phyloP scores from a whole-genome alignment of 2,329 filamentous ascomycete species.

The Chalaropsis ovoidea region DNA sequence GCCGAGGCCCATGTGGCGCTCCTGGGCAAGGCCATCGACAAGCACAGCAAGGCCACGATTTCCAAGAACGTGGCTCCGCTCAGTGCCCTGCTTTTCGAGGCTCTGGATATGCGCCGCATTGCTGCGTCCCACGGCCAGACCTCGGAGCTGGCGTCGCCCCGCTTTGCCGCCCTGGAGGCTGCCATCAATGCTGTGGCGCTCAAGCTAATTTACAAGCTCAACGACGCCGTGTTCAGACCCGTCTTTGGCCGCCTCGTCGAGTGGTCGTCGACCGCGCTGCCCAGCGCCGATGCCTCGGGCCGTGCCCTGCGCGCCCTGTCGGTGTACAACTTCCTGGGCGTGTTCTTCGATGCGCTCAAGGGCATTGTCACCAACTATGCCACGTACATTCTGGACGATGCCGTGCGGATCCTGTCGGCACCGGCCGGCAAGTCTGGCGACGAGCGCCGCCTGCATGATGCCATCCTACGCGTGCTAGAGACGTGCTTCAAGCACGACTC shows the following conservation, averaged over 20 bases:
- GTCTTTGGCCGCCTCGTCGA: slow-evolving; percentile 81
- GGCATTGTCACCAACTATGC: slow-evolving; percentile 91
- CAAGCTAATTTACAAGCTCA: slow-evolving; percentile 92
- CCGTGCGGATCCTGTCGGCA: slow-evolving; percentile 49
- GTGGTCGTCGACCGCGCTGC: slow-evolving; percentile 54
- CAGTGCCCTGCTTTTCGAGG: slow-evolving; percentile 52
- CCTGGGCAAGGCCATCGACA: slow-evolving; percentile 61
- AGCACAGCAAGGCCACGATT: slow-evolving; percentile 67
- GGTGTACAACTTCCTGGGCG: slow-evolving; percentile 68
- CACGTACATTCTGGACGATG: slow-evolving; percentile 69
- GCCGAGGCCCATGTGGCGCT: slow-evolving; percentile 59
- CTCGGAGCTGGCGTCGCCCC: slow-evolving; percentile 36
- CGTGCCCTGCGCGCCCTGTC: slow-evolving; percentile 57
- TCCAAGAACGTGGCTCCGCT: slow-evolving; percentile 62
- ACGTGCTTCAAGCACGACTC: slow-evolving; percentile 80
- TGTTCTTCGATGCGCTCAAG: slow-evolving; percentile 78
- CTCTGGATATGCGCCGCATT: slow-evolving; percentile 56
- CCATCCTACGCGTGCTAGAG: slow-evolving; percentile 59
- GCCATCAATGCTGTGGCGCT: slow-evolving; percentile 61
- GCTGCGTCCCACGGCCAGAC: slow-evolving; percentile 41
- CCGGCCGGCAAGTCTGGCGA: slow-evolving; percentile 38
- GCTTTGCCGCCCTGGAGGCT: slow-evolving; percentile 52
- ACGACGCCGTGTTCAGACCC: slow-evolving; percentile 84
- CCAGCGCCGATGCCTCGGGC: slow-evolving; percentile 52
- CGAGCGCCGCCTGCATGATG: slow-evolving; percentile 53